phyloP scores from a whole-genome alignment of 2,329 filamentous ascomycete genomes.

The Microdochium trichocladiopsis region DNA sequence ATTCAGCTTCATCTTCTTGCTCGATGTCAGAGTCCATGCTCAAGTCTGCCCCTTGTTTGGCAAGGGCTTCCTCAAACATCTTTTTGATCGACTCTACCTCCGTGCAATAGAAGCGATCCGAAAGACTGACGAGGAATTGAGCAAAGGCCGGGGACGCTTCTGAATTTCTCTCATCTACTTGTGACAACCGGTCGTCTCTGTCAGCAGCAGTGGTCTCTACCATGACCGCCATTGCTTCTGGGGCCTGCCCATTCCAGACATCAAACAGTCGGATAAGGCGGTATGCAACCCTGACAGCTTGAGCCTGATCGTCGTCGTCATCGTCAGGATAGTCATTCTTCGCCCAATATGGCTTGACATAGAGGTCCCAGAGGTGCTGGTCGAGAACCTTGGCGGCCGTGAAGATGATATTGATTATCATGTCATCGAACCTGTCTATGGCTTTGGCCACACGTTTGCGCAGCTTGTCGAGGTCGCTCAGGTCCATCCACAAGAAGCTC shows the following conservation, averaged over 20 bases:
- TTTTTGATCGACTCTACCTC: neutral
- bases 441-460: conserved; percentile 16
- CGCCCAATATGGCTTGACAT: conserved; percentile 12
- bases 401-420: conserved; percentile 15
- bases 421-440: conserved; percentile 13
- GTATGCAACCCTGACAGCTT: conserved; percentile 8
- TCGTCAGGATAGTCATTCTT: conserved; percentile 7
- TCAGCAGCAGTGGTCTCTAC: conserved; percentile 8
- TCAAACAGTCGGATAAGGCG: conserved; percentile 15
- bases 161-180: conserved; percentile 1
- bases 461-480: conserved; percentile 12
- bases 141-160: conserved; percentile 9
- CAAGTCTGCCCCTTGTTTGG: neutral
- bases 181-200: conserved; percentile 6
- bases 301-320: conserved; percentile 7
- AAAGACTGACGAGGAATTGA: conserved; percentile 12
- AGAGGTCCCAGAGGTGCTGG: conserved; percentile 17
- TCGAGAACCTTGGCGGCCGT: conserved; percentile 7
- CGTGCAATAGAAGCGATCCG: conserved; percentile 17
- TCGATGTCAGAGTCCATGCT: neutral
- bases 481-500: conserved; percentile 9
- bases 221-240: conserved; percentile 6
- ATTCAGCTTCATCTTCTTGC: neutral
- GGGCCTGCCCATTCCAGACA: conserved; percentile 7
- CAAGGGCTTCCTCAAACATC: neutral